Evolutionary conservation across 2,329 filamentous ascomycete species (phyloP), one percentile per base, ranked within the genome.

Genomic region (Aspergillus aculeatinus): DNA sequence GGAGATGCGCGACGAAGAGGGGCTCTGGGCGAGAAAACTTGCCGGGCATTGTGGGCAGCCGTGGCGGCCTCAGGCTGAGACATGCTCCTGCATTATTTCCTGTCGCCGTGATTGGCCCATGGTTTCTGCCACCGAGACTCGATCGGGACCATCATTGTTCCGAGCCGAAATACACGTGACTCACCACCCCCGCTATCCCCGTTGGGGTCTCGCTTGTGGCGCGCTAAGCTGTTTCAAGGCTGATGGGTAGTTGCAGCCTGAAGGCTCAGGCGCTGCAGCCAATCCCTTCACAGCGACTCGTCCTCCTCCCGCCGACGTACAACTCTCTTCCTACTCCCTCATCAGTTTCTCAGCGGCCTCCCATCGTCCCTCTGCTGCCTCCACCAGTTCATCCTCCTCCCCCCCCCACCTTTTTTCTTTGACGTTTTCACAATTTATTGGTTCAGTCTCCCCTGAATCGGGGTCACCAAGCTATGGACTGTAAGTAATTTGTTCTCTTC

Each of bases 391-490:
- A 64, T 62, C 64, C 55, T 59, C 57, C 59, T 60, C 55, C 60
- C 60, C 60, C 63, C 60, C 61, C 60, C 61, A 60, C 57, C 60
- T 58, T 53, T 63, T 60, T 49, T 50, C 60, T 65, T 68, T 66
- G 64, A 50, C 61, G 63, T 67, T 67, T 67, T 66, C 66, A 70
- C 70, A 66, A 74, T 75, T 76, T 67, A 65, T 70, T 68, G 60
- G 63, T 65, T 68, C 63, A 67, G 64, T 64, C 60, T 60, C 67
- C 71, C 70, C 72, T 68, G 58, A 66, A 68, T 73, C 74, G 79
- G 80, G 80, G 78, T 79, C 77, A 79, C 77, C 78, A 75, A 77
- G 78, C 73, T 77, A 86, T 86, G 83, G 82, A 84, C 79, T 82
- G 84, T 86, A 77, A 83, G 83, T 85, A 69, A 67, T 64, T 67